Evolutionary conservation across 2,329 filamentous ascomycete species (phyloP), one percentile per base, ranked within the genome.

Genomic region (Epichloe gansuensis): DNA sequence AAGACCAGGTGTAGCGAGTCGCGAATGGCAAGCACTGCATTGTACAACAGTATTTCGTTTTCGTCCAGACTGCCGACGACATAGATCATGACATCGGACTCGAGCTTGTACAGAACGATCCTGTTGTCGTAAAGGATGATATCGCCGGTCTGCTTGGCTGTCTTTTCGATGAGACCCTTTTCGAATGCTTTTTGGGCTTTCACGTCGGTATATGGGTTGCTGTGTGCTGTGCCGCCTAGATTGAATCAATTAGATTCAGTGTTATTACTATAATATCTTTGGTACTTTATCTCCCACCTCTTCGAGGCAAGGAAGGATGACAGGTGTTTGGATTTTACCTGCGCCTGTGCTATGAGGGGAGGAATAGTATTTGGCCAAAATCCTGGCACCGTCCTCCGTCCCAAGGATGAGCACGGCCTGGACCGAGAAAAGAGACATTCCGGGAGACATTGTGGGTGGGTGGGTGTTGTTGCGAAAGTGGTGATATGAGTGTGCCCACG

Each of bases 121-220:
- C 89, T 82, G 73, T 94, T 94, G 72, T 98, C 93, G 72, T 96
- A 97, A 52, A 98, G 81, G 61, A 98, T 94, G 62, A 98, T 93
- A 72, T 97, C 93, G 61, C 86, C 89, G 13, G 82, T 90, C 73
- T 94, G 89, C 76, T 97, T 98, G 59, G 87, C 85, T 15, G 93
- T 97, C 78, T 98, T 97, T 64, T 95, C 85, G 54, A 96, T 74
- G 40, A 98, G 79, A 5, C 90, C 93, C 74, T 96, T 96, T 71
- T 98, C 93, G 64, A 98, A 98, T 2, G 87, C 80, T 70, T 94
- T 95, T 72, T 98, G 93, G 61, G 94, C 83, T 74, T 96, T 96
- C 52, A 93, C 71, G 53, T 88, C 89, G 54, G 87, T 76, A 70
- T 96, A 97, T 23, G 90, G 88, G 66, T 86, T 88, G 59, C 71